A percentile compares a stretch with the other conserved stretches of the same genome.
Evolutionary conservation across 2,329 filamentous ascomycete species (phyloP).

Genomic region (Beauveria sp.): DNA sequence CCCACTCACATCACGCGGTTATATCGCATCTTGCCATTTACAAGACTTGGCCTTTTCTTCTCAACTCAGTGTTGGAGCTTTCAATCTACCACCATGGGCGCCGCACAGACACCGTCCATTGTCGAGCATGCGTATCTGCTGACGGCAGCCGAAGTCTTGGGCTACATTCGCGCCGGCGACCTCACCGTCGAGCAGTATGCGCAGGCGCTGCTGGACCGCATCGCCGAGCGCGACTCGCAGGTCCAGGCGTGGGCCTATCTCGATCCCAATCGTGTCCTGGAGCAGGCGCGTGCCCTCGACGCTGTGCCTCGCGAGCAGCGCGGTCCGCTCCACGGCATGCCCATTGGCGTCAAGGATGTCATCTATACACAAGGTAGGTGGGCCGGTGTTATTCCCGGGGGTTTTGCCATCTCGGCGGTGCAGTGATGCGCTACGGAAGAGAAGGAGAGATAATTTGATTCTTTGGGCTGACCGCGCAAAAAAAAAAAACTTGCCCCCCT

Average conservation of each 20-base stretch:
- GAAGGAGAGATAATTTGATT: too few relatives aligned
- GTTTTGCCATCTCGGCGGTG: background rate
- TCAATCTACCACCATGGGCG: conserved; percentile 6
- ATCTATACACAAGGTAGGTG: conserved; percentile 45
- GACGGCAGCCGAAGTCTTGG: conserved; percentile 33
- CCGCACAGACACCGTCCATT: conserved; percentile 11
- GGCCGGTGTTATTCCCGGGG: background rate
- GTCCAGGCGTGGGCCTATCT: conserved; percentile 46
- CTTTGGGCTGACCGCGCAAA: background rate
- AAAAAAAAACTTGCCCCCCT: too few relatives aligned
- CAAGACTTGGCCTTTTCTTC: background rate
- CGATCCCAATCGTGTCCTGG: conserved; percentile 37
- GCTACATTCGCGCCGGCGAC: conserved; percentile 29
- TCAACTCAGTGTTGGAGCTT: too few relatives aligned
- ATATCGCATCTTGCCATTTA: background rate
- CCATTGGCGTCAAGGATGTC: conserved; percentile 54
- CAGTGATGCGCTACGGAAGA: too few relatives aligned
- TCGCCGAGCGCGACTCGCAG: conserved; percentile 33
- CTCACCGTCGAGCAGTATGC: conserved; percentile 44
- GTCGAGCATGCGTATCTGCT: conserved; percentile 8
- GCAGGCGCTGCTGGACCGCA: conserved; percentile 36
- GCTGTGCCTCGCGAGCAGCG: conserved; percentile 36
- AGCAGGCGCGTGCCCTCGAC: conserved; percentile 44
- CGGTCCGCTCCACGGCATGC: conserved; percentile 49
- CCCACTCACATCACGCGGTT: background rate